Percentiles rank a stretch among this genome's conserved stretches.
These are phyloP conservation scores for Podila minutissima DNA, from an alignment of 192 early-diverging fungal species.

Conservation along the genomic window DNA sequence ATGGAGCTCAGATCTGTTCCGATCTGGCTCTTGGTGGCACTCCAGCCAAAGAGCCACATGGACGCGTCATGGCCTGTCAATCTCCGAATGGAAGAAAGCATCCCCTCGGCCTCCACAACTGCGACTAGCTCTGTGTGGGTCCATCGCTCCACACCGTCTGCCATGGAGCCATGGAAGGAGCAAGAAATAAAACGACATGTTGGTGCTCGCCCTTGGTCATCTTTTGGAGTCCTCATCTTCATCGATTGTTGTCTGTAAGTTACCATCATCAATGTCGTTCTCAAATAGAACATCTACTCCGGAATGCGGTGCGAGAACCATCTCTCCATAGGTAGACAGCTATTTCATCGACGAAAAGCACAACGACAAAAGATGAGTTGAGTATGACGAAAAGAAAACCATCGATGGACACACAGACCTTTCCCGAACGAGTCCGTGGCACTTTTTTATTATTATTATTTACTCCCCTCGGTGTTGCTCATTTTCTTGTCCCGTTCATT, in stretches of 20 bases:
- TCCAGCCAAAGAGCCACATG: conserved; percentile 48
- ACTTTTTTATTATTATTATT: not conserved
- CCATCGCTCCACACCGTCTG: conserved; percentile 44
- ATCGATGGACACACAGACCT: no score
- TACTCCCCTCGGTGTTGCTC: no score
- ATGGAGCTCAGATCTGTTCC: conserved; percentile 43
- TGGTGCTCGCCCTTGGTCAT: not conserved
- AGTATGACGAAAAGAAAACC: no score
- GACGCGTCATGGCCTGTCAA: conserved; percentile 38
- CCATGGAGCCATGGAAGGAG: not conserved
- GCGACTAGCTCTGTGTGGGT: conserved; percentile 28
- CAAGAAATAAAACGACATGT: not conserved
- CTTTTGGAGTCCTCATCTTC: not conserved
- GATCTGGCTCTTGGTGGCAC: conserved; percentile 25
- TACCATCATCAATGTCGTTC: conserved; percentile 49
- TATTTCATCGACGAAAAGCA: not conserved
- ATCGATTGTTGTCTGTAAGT: not conserved
- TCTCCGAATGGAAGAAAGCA: conserved; percentile 36
- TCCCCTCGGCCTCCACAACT: conserved; percentile 48
- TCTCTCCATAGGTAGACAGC: conserved; percentile 46
- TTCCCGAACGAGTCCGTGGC: not conserved
- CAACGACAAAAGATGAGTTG: not conserved
- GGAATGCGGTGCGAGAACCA: conserved; percentile 35
- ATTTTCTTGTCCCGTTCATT: no score
- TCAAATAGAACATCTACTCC: conserved; percentile 48